Evolutionary conservation across 768 basidiomycete species (phyloP).

Genomic region (Suillus paluster): DNA sequence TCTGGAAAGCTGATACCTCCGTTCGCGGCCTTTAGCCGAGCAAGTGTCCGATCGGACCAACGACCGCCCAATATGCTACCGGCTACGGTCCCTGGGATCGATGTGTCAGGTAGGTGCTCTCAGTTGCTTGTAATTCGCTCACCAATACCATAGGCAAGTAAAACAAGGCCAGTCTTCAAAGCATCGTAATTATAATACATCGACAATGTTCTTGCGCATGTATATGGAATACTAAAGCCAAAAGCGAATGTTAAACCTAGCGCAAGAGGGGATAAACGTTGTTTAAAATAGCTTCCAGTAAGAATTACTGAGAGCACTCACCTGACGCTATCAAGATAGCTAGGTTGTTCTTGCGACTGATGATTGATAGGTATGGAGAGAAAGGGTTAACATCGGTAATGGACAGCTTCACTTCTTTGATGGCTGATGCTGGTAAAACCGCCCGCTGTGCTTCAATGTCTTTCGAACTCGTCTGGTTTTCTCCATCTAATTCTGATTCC

Average conservation of each 20-base stretch:
- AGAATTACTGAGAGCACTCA: constrained; percentile 44
- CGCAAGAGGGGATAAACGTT: too few species aligned
- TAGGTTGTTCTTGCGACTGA: constrained; percentile 43
- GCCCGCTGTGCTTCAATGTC: constrained; percentile 29
- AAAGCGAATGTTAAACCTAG: too few species aligned
- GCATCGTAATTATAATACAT: too few species aligned
- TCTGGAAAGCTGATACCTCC: constrained; percentile 64
- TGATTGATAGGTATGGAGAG: constrained; percentile 58
- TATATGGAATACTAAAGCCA: too few species aligned
- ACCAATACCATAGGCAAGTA: constrained; percentile 59
- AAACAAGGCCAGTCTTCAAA: too few species aligned
- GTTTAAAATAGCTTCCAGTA: constrained; percentile 51
- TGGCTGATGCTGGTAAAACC: constrained; percentile 13
- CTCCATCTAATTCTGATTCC: constrained; percentile 6
- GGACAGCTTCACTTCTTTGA: constrained; percentile 54
- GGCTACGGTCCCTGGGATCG: constrained; percentile 44
- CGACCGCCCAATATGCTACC: constrained; percentile 43
- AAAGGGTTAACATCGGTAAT: constrained; percentile 76
- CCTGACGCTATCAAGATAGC: too few species aligned
- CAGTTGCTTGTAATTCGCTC: constrained; percentile 16
- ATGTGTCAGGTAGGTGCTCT: background rate
- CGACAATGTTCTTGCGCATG: too few species aligned
- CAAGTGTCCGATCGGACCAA: constrained; percentile 51
- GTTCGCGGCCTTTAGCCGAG: constrained; percentile 48
- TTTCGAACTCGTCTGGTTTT: constrained; percentile 16